Evolutionary conservation across 2,329 filamentous ascomycete genomes (phyloP), one percentile per base, ranked within the genome.

Genomic region (Talaromyces sp.): DNA sequence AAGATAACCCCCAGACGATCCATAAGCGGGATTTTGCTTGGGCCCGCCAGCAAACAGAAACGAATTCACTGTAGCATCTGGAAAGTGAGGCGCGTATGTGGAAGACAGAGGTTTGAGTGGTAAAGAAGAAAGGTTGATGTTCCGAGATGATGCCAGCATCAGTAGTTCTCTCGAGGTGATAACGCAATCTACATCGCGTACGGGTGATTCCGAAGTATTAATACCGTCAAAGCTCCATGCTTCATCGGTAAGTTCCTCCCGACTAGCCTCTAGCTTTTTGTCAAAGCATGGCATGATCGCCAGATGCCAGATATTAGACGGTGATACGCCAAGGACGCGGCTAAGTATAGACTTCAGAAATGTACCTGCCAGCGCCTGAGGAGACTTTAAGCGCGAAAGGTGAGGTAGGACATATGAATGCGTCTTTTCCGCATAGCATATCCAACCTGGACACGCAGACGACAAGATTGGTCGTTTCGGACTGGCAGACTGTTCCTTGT

Each of bases 261-360:
- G 87, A 67, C 92, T 96, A 7, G 94, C 94, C 77, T 99, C 94
- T 29, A 99, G 83, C 75, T 99, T 99, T 80, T 99, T 99, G 75
- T 99, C 94, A 74, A 99, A 97, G 74, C 94, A 99, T 21, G 94
- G 94, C 94, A 99, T 99, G 52, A 99, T 83, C 12, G 93, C 91
- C 57, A 97, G 76, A 74, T 97, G 93, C 91, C 93, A 99, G 72
- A 99, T 92, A 66, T 87, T 85, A 64, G 88, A 86, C 0, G 92
- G 89, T 0, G 88, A 75, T 54, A 97, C 86, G 35, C 85, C 85
- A 63, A 92, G 82, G 57, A 80, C 83, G 65, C 85, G 85, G 74
- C 89, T 91, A 38, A 99, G 78, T 0, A 89, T 85, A 0, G 91
- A 93, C 76, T 99, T 99, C 59, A 99, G 74, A 48, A 97, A 81